Percentiles rank a stretch among this genome's conserved stretches.
These are phyloP conservation scores for Nitzschia putrida DNA, from an alignment of 108 stramenopile species.

Conservation along the genomic window DNA sequence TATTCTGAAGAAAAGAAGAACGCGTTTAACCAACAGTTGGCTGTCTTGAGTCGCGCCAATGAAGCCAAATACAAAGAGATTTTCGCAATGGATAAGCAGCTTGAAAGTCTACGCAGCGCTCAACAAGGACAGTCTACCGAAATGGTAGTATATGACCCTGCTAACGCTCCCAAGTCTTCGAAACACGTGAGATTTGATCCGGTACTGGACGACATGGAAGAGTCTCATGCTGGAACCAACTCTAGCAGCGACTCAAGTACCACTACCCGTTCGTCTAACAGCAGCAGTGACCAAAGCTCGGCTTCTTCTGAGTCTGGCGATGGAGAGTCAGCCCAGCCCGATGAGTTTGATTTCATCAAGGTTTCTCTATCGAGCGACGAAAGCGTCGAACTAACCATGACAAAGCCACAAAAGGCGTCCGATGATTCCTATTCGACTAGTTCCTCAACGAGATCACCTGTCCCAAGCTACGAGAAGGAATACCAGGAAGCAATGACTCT, in stretches of 20 bases:
- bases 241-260: neutral
- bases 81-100: slow-evolving; percentile 16
- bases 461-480: neutral
- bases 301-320: neutral
- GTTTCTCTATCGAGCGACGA: slow-evolving; percentile 5
- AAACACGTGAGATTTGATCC: slow-evolving; percentile 5
- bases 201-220: neutral
- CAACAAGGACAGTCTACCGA: slow-evolving; percentile 6
- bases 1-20: neutral
- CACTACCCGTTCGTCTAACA: neutral
- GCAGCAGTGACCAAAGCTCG: neutral
- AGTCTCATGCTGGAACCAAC: neutral
- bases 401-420: neutral
- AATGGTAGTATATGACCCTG: neutral
- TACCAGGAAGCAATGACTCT: slow-evolving; percentile 9
- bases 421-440: slow-evolving; percentile 2
- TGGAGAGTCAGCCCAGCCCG: neutral
- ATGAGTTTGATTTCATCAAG: slow-evolving; percentile 8
- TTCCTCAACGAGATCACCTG: neutral
- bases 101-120: slow-evolving; percentile 13
- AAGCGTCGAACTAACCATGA: slow-evolving; percentile 8
- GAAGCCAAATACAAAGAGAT: slow-evolving; percentile 31
- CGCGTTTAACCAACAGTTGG: neutral
- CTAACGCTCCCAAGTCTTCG: neutral
- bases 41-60: slow-evolving; percentile 8